These are phyloP conservation scores for Cucurbita ficifolia DNA, from an alignment of 306 rosid species.

Conservation along the genomic window DNA sequence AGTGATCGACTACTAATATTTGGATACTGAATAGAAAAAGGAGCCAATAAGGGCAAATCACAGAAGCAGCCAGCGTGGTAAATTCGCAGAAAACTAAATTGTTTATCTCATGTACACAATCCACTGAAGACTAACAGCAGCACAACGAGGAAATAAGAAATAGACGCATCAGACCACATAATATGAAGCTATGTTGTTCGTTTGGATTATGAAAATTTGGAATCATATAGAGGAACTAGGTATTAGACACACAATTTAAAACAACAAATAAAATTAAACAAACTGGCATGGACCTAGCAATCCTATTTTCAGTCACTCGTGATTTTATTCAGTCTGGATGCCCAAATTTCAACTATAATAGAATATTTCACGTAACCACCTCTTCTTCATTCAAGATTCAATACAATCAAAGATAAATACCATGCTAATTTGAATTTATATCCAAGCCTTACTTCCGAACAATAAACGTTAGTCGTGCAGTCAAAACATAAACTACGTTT, in stretches of 20 bases:
- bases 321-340: not conserved
- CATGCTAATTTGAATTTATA: not conserved
- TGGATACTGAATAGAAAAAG: not conserved
- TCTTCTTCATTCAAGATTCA: not conserved
- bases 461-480: not conserved
- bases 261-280: not conserved
- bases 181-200: not conserved
- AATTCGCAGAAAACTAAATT: not conserved
- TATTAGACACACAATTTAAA: not conserved
- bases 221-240: not conserved
- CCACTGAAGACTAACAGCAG: not conserved
- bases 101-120: not conserved
- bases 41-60: not conserved
- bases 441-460: not conserved
- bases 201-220: not conserved
- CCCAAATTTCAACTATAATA: not conserved
- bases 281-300: not conserved
- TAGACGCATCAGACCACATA: not conserved
- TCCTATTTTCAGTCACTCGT: not conserved
- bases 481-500: not conserved
- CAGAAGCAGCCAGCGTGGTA: not conserved
- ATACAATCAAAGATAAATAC: not conserved
- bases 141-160: not conserved
- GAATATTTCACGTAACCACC: not conserved
- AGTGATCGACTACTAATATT: not conserved